Evolutionary conservation across 352 stramenopile species (phyloP).

Genomic region (Phytophthora cryptogea): DNA sequence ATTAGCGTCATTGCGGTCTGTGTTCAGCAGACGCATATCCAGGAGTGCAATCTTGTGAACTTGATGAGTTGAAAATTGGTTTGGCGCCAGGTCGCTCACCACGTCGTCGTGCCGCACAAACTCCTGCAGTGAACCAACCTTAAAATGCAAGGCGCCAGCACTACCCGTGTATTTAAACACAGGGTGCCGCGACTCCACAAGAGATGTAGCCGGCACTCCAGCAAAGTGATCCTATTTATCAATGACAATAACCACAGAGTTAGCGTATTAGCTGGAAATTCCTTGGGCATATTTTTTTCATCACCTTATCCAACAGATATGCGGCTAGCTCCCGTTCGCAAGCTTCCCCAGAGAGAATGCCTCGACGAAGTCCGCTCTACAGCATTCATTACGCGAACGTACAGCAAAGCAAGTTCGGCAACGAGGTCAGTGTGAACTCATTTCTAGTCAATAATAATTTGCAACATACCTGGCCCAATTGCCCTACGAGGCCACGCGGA

Average conservation of each 20-base stretch:
- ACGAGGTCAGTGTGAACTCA: not conserved
- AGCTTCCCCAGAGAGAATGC: constrained; percentile 95
- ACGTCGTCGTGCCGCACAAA: constrained; percentile 96
- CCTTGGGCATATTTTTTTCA: too few species aligned
- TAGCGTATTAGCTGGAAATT: not conserved
- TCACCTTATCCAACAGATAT: constrained; percentile 94
- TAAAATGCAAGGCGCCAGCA: constrained; percentile 66
- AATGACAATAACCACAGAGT: constrained; percentile 37
- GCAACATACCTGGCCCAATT: constrained; percentile 63
- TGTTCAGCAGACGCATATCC: constrained; percentile 98
- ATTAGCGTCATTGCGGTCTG: constrained; percentile 97
- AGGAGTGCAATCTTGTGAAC: constrained; percentile 99
- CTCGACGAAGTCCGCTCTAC: constrained; percentile 85
- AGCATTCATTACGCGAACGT: not conserved
- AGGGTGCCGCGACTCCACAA: constrained; percentile 75
- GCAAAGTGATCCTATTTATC: constrained; percentile 80
- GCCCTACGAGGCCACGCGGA: constrained; percentile 91
- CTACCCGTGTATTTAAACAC: constrained; percentile 77
- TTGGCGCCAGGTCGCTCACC: constrained; percentile 93
- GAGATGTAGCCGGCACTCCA: constrained; percentile 76
- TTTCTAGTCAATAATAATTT: not conserved
- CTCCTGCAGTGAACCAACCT: constrained; percentile 97
- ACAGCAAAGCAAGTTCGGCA: constrained; percentile 1
- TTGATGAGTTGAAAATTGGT: constrained; percentile 89
- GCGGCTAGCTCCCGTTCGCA: constrained; percentile 97